phyloP scores from a whole-genome alignment of 768 basidiomycete genomes.

The Rhodotorula toruloides region DNA sequence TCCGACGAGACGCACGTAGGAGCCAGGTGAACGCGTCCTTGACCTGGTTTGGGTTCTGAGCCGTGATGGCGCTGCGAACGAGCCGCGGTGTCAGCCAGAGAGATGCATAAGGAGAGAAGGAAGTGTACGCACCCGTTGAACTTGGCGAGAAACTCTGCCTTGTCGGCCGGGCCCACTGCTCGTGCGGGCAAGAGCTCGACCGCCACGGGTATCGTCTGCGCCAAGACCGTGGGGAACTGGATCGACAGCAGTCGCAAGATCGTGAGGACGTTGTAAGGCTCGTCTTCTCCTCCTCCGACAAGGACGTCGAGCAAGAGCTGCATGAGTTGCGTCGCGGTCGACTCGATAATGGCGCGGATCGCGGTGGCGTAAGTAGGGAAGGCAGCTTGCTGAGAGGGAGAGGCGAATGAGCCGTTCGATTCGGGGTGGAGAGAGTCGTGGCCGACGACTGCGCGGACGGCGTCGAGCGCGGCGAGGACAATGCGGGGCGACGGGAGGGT shows the following conservation, averaged over 20 bases:
- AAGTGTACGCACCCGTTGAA: constrained; percentile 62
- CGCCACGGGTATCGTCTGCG: constrained; percentile 66
- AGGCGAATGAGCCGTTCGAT: constrained; percentile 8
- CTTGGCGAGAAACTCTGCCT: constrained; percentile 66
- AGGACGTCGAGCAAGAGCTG: constrained; percentile 63
- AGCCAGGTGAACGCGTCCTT: constrained; percentile 61
- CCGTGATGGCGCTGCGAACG: constrained; percentile 58
- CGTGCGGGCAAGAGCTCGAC: constrained; percentile 62
- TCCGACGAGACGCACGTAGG: constrained; percentile 34
- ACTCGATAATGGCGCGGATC: constrained; percentile 58
- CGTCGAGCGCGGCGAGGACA: constrained; percentile 70
- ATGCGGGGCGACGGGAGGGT: constrained; percentile 77
- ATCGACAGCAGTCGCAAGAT: constrained; percentile 67
- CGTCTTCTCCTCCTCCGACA: constrained; percentile 79
- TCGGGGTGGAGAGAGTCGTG: constrained; percentile 59
- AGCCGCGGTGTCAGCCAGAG: not conserved
- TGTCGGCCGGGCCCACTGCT: constrained; percentile 51
- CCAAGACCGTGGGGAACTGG: constrained; percentile 64
- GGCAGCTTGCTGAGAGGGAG: constrained; percentile 9
- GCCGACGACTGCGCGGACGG: constrained; percentile 67
- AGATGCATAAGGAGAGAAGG: constrained; percentile 2
- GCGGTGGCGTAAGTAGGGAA: constrained; percentile 45
- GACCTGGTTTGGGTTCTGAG: constrained; percentile 67
- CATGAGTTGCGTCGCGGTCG: constrained; percentile 56
- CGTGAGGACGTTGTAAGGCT: constrained; percentile 63